Conservation (phyloP, 2,329 filamentous ascomycete species). For the Drechslerella stenobrocha region DNA sequence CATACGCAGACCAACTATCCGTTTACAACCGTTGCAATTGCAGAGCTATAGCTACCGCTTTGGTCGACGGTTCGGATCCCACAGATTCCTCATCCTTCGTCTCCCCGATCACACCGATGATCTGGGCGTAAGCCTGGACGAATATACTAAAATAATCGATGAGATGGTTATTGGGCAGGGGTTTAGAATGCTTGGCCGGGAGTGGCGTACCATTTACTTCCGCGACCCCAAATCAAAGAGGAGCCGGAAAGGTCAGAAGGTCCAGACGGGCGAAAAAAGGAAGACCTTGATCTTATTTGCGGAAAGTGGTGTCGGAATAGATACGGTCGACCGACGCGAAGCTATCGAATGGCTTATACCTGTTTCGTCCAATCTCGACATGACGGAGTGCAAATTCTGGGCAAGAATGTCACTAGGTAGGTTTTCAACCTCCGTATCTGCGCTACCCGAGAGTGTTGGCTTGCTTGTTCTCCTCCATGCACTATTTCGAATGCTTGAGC, state of each 20-base stretch:
- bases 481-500: no score
- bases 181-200: constrained; percentile 14
- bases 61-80: constrained; percentile 16
- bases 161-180: constrained; percentile 10
- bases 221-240: constrained; percentile 7
- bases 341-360: constrained; percentile 32
- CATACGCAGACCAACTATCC: constrained; percentile 11
- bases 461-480: no score
- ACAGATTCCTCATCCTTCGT: constrained; percentile 22
- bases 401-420: constrained; percentile 23
- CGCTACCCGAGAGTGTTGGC: no score
- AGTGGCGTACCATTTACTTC: constrained; percentile 23
- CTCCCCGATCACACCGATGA: constrained; percentile 5
- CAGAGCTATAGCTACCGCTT: constrained; percentile 8
- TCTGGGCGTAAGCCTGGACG: background rate
- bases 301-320: constrained; percentile 11
- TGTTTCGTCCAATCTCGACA: background rate
- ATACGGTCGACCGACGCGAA: background rate
- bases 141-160: background rate
- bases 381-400: constrained; percentile 29
- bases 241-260: background rate
- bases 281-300: constrained; percentile 26
- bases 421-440: background rate
- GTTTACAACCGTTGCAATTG: constrained; percentile 7
- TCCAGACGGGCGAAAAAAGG: constrained; percentile 1